Conservation (phyloP, 768 basidiomycete genomes). For the Russula brevipes region DNA sequence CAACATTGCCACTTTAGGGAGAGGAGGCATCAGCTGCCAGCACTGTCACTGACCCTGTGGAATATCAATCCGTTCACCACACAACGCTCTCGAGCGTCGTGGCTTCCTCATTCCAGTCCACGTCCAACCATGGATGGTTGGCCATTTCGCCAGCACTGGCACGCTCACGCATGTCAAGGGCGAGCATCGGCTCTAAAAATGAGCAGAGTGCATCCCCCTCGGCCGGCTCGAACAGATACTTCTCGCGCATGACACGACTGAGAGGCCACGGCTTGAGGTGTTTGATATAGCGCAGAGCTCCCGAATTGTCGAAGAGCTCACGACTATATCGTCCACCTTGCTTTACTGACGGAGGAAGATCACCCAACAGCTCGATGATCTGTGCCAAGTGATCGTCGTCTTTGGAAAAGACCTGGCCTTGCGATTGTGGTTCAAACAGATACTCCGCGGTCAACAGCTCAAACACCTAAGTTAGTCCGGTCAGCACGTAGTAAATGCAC, state of each 20-base stretch:
- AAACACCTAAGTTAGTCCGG: conserved; percentile 51
- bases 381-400: conserved; percentile 97
- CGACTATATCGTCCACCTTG: conserved; percentile 80
- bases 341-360: conserved; percentile 66
- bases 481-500: not conserved
- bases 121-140: conserved; percentile 66
- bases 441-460: conserved; percentile 89
- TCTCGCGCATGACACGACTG: conserved; percentile 80
- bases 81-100: conserved; percentile 29
- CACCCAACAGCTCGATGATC: conserved; percentile 86
- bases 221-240: conserved; percentile 64
- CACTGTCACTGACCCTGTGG: not conserved
- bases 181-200: conserved; percentile 75
- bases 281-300: conserved; percentile 65
- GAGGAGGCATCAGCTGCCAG: not conserved
- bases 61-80: conserved; percentile 29
- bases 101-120: conserved; percentile 32
- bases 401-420: conserved; percentile 77
- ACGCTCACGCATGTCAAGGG: conserved; percentile 62
- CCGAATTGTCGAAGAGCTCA: conserved; percentile 72
- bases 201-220: conserved; percentile 56
- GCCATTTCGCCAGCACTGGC: conserved; percentile 68
- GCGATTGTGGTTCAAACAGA: conserved; percentile 84
- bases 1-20: not conserved
- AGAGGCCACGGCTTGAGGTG: conserved; percentile 79